These are phyloP conservation scores for Eucalyptus rudis DNA, from an alignment of 345 rosid species.

Conservation along the genomic window DNA sequence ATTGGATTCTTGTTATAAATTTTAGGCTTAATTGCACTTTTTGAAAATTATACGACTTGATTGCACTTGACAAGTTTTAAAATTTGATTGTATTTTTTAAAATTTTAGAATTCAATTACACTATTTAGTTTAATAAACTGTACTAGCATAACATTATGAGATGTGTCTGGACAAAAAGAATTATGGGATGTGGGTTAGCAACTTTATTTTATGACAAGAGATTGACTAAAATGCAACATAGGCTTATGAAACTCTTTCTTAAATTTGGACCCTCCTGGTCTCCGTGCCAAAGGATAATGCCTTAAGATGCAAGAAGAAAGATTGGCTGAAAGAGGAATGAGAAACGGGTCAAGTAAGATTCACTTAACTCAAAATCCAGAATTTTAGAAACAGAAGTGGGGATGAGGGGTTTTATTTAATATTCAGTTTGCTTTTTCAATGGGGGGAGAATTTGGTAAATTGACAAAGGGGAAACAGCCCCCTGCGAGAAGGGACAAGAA, in stretches of 20 bases:
- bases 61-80: accelerated
- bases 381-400: neutral
- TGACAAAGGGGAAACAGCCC: neutral
- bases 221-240: neutral
- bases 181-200: neutral
- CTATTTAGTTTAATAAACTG: neutral
- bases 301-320: neutral
- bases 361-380: neutral
- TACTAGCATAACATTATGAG: neutral
- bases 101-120: too few species aligned
- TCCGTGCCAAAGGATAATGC: neutral
- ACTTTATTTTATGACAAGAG: neutral
- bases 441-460: neutral
- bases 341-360: neutral
- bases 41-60: too few species aligned
- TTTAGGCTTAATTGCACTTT: too few species aligned
- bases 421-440: neutral
- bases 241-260: neutral
- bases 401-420: neutral
- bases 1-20: too few species aligned
- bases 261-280: neutral
- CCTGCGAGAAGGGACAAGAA: neutral
- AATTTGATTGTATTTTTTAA: neutral
- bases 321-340: neutral
- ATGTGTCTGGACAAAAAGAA: neutral